Percentiles rank a stretch among this genome's conserved stretches.
Evolutionary conservation across 768 basidiomycete genomes (phyloP).

Genomic region (Tubosaeta sp.): DNA sequence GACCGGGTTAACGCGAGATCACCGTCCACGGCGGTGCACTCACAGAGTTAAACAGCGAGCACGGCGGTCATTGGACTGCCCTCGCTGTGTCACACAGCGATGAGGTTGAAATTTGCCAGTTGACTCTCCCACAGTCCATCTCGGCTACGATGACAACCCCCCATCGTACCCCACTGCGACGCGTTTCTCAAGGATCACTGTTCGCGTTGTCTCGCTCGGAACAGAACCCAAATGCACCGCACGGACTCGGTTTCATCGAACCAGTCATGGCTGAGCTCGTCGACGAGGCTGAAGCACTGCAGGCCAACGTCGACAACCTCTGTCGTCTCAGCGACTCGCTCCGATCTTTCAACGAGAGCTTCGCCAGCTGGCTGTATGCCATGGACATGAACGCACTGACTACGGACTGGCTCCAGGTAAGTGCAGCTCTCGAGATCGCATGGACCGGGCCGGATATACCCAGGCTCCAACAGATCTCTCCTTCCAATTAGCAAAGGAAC

Average conservation of each 20-base stretch:
- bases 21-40: background rate
- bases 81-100: conserved; percentile 21
- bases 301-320: conserved; percentile 70
- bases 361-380: conserved; percentile 86
- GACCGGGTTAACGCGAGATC: background rate
- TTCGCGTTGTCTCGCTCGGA: conserved; percentile 75
- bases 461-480: conserved; percentile 62
- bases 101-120: conserved; percentile 5
- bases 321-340: conserved; percentile 70
- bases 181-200: conserved; percentile 89
- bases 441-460: background rate
- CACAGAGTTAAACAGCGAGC: background rate
- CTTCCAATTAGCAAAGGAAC: conserved; percentile 51
- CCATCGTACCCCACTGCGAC: conserved; percentile 78
- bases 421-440: background rate
- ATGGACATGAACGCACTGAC: conserved; percentile 95
- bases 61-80: conserved; percentile 10
- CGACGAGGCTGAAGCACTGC: conserved; percentile 82
- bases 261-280: conserved; percentile 81
- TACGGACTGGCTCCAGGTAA: conserved; percentile 87
- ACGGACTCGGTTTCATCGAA: conserved; percentile 81
- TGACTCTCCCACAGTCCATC: conserved; percentile 6
- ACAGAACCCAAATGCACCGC: conserved; percentile 67
- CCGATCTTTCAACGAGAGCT: conserved; percentile 86
- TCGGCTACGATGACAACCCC: conserved; percentile 29